Conservation (phyloP, 768 basidiomycete genomes). For the Boletellus emodensis region DNA sequence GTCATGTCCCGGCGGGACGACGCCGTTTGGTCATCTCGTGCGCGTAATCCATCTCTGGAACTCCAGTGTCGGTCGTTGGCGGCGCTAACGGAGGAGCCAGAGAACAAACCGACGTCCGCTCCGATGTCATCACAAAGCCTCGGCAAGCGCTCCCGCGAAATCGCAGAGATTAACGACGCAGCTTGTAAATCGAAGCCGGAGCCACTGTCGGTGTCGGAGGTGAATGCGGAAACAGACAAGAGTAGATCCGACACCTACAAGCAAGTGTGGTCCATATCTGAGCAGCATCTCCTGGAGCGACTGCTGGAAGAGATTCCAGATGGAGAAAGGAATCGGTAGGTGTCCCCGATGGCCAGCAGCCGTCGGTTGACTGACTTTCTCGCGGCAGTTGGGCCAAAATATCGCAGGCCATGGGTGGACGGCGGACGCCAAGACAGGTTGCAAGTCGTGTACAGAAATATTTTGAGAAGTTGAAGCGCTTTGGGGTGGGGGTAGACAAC, state of each 20-base stretch:
- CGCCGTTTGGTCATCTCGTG: conserved; percentile 17
- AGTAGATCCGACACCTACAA: conserved; percentile 65
- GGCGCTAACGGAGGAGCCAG: conserved; percentile 4
- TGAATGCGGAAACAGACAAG: conserved; percentile 24
- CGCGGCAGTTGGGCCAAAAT: conserved; percentile 70
- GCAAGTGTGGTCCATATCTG: conserved; percentile 70
- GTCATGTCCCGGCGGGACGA: conserved; percentile 7
- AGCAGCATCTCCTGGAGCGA: conserved; percentile 74
- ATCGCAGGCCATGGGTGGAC: conserved; percentile 75
- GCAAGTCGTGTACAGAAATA: conserved; percentile 88
- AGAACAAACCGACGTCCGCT: conserved; percentile 6
- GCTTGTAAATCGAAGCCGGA: conserved; percentile 16
- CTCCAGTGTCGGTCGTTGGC: conserved; percentile 21
- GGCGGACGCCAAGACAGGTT: conserved; percentile 77
- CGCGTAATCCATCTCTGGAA: conserved; percentile 31
- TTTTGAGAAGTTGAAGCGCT: conserved; percentile 77
- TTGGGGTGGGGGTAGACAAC: conserved; percentile 49
- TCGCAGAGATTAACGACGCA: conserved; percentile 14
- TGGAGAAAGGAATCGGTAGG: conserved; percentile 69
- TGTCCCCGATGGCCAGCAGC: conserved; percentile 2
- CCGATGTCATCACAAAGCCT: conserved; percentile 18
- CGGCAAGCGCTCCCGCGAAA: conserved; percentile 27
- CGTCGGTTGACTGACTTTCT: conserved; percentile 7
- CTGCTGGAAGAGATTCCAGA: conserved; percentile 73
- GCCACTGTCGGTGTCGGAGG: conserved; percentile 10